These are phyloP conservation scores for Endotrypanum monterogeii DNA, from an alignment of 208 protist genomes.

Conservation along the genomic window DNA sequence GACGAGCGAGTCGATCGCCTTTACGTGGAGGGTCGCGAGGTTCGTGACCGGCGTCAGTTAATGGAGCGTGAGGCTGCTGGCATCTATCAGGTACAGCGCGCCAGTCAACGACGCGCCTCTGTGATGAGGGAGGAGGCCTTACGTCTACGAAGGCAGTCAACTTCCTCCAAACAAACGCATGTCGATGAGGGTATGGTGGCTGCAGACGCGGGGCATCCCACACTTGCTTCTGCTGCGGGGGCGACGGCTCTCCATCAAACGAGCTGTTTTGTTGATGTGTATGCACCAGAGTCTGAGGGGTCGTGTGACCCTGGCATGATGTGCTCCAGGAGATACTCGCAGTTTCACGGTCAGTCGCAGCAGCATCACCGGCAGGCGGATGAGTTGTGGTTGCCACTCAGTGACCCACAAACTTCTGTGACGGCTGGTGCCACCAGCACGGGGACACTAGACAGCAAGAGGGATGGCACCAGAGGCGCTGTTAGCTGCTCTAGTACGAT, in stretches of 20 bases:
- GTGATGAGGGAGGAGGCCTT: constrained; percentile 24
- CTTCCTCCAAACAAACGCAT: not conserved
- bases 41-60: constrained; percentile 22
- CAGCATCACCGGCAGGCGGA: not conserved
- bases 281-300: not conserved
- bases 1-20: constrained; percentile 47
- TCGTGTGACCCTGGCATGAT: not conserved
- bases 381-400: not conserved
- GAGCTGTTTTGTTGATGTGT: too few species aligned
- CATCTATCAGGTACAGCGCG: constrained; percentile 30
- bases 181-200: not conserved
- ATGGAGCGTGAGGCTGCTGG: constrained; percentile 28
- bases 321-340: not conserved
- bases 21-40: constrained; percentile 33
- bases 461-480: not conserved
- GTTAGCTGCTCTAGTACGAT: not conserved
- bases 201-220: not conserved
- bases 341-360: not conserved
- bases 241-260: not conserved
- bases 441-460: not conserved
- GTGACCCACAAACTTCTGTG: not conserved
- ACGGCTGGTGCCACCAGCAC: not conserved
- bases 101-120: constrained; percentile 10
- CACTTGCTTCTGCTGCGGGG: not conserved
- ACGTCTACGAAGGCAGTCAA: not conserved